Conservation (phyloP, 2,329 filamentous ascomycete species). For the Pseudonectria foliicola region DNA sequence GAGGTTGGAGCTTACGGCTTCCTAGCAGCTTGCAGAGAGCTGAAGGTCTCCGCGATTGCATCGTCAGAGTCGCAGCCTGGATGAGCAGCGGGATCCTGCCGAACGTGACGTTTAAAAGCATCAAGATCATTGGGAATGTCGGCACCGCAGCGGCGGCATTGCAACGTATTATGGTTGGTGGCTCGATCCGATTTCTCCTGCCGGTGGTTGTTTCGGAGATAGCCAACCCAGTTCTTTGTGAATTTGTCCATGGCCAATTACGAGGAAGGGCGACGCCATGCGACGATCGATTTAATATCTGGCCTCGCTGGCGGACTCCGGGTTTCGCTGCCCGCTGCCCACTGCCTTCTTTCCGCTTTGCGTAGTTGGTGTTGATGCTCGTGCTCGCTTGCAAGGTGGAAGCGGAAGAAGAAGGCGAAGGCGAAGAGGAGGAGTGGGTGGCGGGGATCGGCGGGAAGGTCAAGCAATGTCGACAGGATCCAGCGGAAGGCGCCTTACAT, state of each 20-base stretch:
- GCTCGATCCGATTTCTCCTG: slow-evolving; percentile 9
- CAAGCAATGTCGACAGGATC: no score
- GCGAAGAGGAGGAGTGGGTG: no score
- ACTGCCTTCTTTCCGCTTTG: no score
- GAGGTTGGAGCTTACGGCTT: slow-evolving; percentile 1
- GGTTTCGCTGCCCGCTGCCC: no score
- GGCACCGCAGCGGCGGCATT: slow-evolving; percentile 18
- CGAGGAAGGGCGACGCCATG: no score
- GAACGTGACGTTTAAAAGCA: slow-evolving; percentile 21
- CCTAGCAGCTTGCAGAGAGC: slow-evolving; percentile 7
- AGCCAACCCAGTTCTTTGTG: slow-evolving; percentile 12
- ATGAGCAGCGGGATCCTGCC: slow-evolving; percentile 11
- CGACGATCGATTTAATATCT: no score
- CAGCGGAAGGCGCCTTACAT: no score
- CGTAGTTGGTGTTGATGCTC: no score
- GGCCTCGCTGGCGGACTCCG: no score
- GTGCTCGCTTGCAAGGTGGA: no score
- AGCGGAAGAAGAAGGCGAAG: no score
- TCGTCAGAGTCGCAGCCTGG: slow-evolving; percentile 14
- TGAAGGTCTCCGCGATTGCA: slow-evolving; percentile 20
- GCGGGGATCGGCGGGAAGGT: no score
- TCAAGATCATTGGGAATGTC: slow-evolving; percentile 19
- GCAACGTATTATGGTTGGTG: slow-evolving; percentile 1
- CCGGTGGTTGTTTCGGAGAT: slow-evolving; percentile 8
- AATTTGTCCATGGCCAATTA: slow-evolving; percentile 9